A percentile compares a stretch with the other conserved stretches of the same genome.
Evolutionary conservation across 306 rosid species (phyloP).

Genomic region (Casuarina glauca): DNA sequence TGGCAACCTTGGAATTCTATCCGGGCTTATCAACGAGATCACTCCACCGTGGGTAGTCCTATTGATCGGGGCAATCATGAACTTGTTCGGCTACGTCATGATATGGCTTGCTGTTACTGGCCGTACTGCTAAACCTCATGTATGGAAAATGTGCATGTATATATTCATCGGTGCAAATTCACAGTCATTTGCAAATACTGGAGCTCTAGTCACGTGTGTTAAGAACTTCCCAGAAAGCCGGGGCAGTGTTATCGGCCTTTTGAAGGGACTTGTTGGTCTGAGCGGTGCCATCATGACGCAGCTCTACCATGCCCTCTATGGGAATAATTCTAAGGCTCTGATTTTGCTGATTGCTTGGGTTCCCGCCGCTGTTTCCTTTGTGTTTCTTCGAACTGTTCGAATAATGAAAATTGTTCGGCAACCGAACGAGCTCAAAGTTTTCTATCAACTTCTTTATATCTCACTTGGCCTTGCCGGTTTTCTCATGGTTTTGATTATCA

Average conservation of each 20-base stretch:
- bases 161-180: slow-evolving; percentile 74
- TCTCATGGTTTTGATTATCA: slow-evolving; percentile 52
- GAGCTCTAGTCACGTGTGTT: slow-evolving; percentile 61
- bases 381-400: slow-evolving; percentile 50
- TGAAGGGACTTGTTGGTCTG: slow-evolving; percentile 72
- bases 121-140: slow-evolving; percentile 37
- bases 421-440: slow-evolving; percentile 46
- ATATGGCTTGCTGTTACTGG: slow-evolving; percentile 66
- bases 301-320: slow-evolving; percentile 55
- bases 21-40: slow-evolving; percentile 67
- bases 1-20: slow-evolving; percentile 51
- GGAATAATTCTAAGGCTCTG: slow-evolving; percentile 41
- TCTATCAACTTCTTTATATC: slow-evolving; percentile 54
- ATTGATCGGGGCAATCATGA: slow-evolving; percentile 53
- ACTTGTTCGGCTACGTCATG: slow-evolving; percentile 76
- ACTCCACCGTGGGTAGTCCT: slow-evolving; percentile 68
- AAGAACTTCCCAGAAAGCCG: slow-evolving; percentile 64
- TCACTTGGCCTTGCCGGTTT: slow-evolving; percentile 66
- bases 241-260: slow-evolving; percentile 65
- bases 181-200: slow-evolving; percentile 59
- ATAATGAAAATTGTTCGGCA: slow-evolving; percentile 24
- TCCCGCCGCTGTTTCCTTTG: slow-evolving; percentile 50
- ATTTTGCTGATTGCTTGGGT: slow-evolving; percentile 64
- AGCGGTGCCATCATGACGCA: slow-evolving; percentile 74
- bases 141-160: slow-evolving; percentile 81